phyloP scores from a whole-genome alignment of 805 yeast species.

The Candida nanaspora region DNA sequence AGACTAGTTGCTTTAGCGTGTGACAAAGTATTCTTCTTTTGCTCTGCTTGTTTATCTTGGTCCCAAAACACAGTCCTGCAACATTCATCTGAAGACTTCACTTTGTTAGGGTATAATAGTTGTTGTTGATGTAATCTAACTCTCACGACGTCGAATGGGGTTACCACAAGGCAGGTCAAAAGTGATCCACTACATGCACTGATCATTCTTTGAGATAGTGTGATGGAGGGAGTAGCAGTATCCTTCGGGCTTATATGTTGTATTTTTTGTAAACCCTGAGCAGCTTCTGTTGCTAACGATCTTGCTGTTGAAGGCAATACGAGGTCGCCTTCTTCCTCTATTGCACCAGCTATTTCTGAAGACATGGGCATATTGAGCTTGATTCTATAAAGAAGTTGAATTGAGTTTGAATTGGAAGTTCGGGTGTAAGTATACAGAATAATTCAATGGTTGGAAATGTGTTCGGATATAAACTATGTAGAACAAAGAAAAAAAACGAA shows the following conservation, averaged over 20 bases:
- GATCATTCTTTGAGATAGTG: slow-evolving; percentile 58
- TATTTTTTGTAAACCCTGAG: too few relatives aligned
- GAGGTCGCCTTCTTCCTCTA: slow-evolving; percentile 25
- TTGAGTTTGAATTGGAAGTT: not conserved
- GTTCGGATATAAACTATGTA: too few relatives aligned
- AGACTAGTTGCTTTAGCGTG: slow-evolving; percentile 4
- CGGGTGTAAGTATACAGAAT: not conserved
- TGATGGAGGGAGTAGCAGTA: slow-evolving; percentile 19
- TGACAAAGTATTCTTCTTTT: not conserved
- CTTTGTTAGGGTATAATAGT: slow-evolving; percentile 36
- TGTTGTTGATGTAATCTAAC: slow-evolving; percentile 76
- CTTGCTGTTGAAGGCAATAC: not conserved
- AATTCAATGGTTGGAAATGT: too few relatives aligned
- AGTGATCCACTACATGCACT: slow-evolving; percentile 76
- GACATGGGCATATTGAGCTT: slow-evolving; percentile 26
- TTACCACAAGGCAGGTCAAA: slow-evolving; percentile 63
- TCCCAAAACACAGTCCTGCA: slow-evolving; percentile 33
- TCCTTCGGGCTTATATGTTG: slow-evolving; percentile 1
- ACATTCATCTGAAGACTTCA: slow-evolving; percentile 20
- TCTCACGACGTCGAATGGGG: slow-evolving; percentile 78
- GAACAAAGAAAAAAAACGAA: too few relatives aligned
- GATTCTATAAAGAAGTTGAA: not conserved
- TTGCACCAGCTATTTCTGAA: slow-evolving; percentile 32
- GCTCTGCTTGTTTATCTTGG: slow-evolving; percentile 2
- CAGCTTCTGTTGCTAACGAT: too few relatives aligned